Conservation (phyloP, 2,329 filamentous ascomycete genomes). For the Curvularia lunata region DNA sequence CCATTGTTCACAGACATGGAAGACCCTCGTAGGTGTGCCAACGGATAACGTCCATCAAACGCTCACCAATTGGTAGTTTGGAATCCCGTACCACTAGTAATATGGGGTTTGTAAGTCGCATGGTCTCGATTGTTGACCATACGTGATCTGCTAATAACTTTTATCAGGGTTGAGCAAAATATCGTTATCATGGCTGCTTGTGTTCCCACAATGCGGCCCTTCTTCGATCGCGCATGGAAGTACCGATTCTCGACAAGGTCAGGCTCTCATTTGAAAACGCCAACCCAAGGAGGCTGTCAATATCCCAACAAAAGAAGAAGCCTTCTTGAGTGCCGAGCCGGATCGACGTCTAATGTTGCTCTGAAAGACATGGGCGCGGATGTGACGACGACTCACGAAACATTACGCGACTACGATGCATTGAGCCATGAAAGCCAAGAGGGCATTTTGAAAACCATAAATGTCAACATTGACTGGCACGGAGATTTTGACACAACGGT, state of each 20-base stretch:
- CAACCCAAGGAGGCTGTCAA: background rate
- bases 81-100: background rate
- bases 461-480: too few species aligned
- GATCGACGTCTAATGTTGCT: too few species aligned
- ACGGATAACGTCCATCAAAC: background rate
- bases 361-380: too few species aligned
- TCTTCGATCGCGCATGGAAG: conserved; percentile 14
- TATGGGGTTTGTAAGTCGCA: background rate
- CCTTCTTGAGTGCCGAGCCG: background rate
- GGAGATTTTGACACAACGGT: too few species aligned
- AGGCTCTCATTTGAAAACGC: background rate
- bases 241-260: background rate
- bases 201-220: conserved; percentile 17
- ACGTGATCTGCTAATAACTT: background rate
- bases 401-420: too few species aligned
- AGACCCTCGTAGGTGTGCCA: background rate
- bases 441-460: too few species aligned
- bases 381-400: too few species aligned
- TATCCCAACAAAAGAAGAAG: background rate
- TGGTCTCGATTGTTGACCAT: background rate
- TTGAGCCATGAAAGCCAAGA: too few species aligned
- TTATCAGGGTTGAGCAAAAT: conserved; percentile 15
- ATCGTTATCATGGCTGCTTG: conserved; percentile 21
- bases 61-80: background rate
- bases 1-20: conserved; percentile 10